Base-by-base conservation (phyloP, 2,329 filamentous ascomycete genomes). In the Pseudogymnoascus pannorum region DNA sequence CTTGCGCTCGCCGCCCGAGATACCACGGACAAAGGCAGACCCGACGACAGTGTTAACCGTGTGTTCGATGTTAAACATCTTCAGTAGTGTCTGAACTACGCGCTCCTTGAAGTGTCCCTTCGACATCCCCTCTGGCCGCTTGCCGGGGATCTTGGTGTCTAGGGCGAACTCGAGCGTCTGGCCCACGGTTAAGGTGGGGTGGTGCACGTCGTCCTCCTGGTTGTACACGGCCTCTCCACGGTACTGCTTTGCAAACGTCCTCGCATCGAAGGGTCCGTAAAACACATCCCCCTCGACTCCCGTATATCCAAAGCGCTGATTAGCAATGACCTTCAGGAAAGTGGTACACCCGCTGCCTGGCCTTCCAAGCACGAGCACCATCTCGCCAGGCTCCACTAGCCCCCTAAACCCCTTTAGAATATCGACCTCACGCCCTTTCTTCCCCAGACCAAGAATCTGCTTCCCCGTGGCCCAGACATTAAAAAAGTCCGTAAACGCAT, bases 311-410 rank as follows among this genome's bases (percentile, higher is more conserved):
- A 72, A 73, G 29, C 86, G 76, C 61, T 82, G 79, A 67, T 91
- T 91, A 58, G 86, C 79, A 6, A 91, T 77, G 66, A 88, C 78
- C 68, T 88, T 91, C 48, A 92, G 76, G 14, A 91, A 77, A 0
- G 87, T 88, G 0, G 87, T 89, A 70, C 88, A 91, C 31, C 87
- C 87, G 3, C 85, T 79, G 0, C 87, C 87, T 0, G 87, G 87
- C 1, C 86, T 79, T 2, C 87, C 87, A 0, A 90, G 76, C 0
- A 90, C 86, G 0, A 89, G 75, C 1, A 89, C 73, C 87, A 89
- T 88, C 72, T 89, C 86, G 22, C 87, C 88, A 0, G 87, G 87
- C 70, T 86, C 86, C 58, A 91, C 83, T 66, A 85, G 88, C 8
- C 87, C 87, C 69, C 85, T 82, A 62, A 81, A 83, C 66, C 82